These are phyloP conservation scores for Eucalyptus albens DNA, from an alignment of 345 rosid species.

Conservation along the genomic window DNA sequence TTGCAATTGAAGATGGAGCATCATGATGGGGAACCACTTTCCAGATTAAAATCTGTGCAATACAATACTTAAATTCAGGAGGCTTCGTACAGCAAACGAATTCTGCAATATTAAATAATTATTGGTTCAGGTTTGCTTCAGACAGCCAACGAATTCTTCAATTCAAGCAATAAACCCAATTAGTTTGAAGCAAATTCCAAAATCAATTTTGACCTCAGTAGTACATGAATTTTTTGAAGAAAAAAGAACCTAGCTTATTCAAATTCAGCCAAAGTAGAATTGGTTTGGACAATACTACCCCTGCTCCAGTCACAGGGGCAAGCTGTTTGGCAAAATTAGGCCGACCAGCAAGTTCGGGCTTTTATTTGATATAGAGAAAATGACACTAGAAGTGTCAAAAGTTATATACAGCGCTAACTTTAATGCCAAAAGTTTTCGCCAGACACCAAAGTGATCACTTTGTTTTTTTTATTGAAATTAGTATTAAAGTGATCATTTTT, in stretches of 20 bases:
- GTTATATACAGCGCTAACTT: rapidly evolving
- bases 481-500: too few species aligned
- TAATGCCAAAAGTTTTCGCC: too few species aligned
- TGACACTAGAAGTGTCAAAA: too few species aligned
- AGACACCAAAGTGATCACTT: too few species aligned
- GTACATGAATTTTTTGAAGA: background rate
- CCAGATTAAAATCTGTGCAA: slow-evolving; percentile 78
- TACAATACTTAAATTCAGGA: background rate
- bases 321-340: background rate
- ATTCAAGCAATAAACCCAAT: background rate
- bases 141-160: background rate
- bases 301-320: background rate
- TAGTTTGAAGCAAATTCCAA: background rate
- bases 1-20: slow-evolving; percentile 1
- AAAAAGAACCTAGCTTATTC: background rate
- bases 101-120: background rate
- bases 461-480: too few species aligned
- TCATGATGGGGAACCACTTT: slow-evolving; percentile 21
- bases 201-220: background rate
- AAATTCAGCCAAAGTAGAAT: background rate
- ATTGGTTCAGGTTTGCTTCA: background rate
- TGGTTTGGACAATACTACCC: background rate
- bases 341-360: background rate
- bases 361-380: background rate
- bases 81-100: background rate